Conservation (phyloP, 805 yeast genomes). For the Ogataea populi-albae region DNA sequence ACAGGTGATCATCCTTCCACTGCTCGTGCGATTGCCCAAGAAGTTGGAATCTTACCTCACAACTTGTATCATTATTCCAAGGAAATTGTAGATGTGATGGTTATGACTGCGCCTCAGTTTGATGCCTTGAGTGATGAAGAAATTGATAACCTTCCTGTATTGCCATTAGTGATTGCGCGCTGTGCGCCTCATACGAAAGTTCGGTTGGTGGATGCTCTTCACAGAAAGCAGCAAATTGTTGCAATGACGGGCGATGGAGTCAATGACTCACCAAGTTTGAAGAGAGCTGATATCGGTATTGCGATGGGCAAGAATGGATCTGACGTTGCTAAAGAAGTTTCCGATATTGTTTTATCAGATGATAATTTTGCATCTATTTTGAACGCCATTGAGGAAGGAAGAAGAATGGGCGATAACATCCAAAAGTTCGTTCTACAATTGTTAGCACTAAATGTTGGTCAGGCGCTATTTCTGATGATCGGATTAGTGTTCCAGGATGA, state of each 20-base stretch:
- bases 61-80: constrained; percentile 53
- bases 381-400: constrained; percentile 76
- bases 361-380: constrained; percentile 78
- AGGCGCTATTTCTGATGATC: constrained; percentile 63
- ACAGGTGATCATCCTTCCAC: constrained; percentile 82
- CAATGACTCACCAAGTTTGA: constrained; percentile 75
- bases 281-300: constrained; percentile 76
- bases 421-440: constrained; percentile 75
- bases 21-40: constrained; percentile 76
- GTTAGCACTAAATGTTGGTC: constrained; percentile 70
- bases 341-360: constrained; percentile 73
- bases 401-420: constrained; percentile 75
- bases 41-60: constrained; percentile 71
- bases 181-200: constrained; percentile 84
- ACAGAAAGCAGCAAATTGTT: constrained; percentile 57
- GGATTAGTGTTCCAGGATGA: constrained; percentile 70
- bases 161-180: constrained; percentile 77
- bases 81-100: constrained; percentile 61
- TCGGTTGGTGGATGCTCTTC: constrained; percentile 74
- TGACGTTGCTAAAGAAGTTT: constrained; percentile 82
- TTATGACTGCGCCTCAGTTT: constrained; percentile 72
- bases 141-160: constrained; percentile 59
- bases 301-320: constrained; percentile 83
- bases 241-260: constrained; percentile 89
- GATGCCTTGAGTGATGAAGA: constrained; percentile 59